Percentiles rank a stretch among this genome's conserved stretches.
These are phyloP conservation scores for Usnea hakonensis DNA, from an alignment of 495 filamentous ascomycete genomes.

Conservation along the genomic window DNA sequence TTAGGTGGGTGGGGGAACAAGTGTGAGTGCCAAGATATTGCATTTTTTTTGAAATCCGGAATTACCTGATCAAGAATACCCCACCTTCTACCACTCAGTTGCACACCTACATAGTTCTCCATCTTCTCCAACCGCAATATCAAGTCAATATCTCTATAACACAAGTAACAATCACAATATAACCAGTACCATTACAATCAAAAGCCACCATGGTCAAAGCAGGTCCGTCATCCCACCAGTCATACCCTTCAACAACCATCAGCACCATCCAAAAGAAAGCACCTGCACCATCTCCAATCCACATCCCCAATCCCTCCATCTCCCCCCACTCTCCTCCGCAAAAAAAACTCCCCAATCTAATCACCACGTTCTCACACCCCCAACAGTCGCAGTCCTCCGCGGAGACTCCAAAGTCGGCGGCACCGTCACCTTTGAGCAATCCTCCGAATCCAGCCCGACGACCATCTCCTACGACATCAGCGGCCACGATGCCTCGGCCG, in stretches of 20 bases:
- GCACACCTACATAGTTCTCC: too few relatives aligned
- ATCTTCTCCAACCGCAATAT: too few relatives aligned
- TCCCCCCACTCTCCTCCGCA: slow-evolving; percentile 11
- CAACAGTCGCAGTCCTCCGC: slow-evolving; percentile 92
- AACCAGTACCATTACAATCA: background rate
- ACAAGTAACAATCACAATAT: background rate
- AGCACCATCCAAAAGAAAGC: slow-evolving; percentile 2
- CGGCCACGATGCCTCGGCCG: slow-evolving; percentile 86
- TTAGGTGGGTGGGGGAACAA: too few relatives aligned
- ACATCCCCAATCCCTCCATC: background rate
- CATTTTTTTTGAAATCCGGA: too few relatives aligned
- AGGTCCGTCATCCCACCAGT: slow-evolving; percentile 43
- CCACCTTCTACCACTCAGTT: too few relatives aligned
- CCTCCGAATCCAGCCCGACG: slow-evolving; percentile 67
- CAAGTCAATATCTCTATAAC: background rate
- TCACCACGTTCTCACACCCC: background rate
- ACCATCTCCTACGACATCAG: slow-evolving; percentile 87
- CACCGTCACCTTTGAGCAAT: slow-evolving; percentile 92
- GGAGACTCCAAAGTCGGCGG: slow-evolving; percentile 91
- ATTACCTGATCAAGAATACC: too few relatives aligned
- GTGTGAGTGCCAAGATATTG: too few relatives aligned
- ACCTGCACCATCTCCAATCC: background rate
- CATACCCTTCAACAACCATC: slow-evolving; percentile 7
- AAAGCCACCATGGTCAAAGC: slow-evolving; percentile 86
- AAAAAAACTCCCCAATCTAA: slow-evolving; percentile 12